Percentiles rank a stretch among this genome's conserved stretches.
phyloP scores from a whole-genome alignment of 371 early-diverging fungal genomes.

The Apophysomyces elegans region DNA sequence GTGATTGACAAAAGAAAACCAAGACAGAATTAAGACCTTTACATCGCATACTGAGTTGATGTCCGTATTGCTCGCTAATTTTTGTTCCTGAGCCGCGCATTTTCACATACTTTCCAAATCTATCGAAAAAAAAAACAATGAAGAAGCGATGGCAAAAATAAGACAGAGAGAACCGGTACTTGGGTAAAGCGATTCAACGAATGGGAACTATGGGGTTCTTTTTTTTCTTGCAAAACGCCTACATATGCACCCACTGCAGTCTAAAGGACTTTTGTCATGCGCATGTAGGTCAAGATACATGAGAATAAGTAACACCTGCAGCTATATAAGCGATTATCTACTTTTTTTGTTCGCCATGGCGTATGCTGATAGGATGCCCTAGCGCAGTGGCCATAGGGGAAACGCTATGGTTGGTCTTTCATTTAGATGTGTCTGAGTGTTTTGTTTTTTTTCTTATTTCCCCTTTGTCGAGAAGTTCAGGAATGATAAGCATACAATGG shows the following conservation, averaged over 20 bases:
- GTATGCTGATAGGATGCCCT: slow-evolving; percentile 1
- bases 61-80: no score
- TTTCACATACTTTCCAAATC: not conserved
- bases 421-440: not conserved
- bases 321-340: no score
- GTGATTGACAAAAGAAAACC: no score
- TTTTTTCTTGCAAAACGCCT: not conserved
- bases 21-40: no score
- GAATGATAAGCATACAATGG: not conserved
- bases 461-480: not conserved
- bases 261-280: not conserved
- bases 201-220: not conserved
- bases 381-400: slow-evolving; percentile 3
- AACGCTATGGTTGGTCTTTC: not conserved
- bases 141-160: not conserved
- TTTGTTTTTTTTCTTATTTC: not conserved
- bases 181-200: no score
- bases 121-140: not conserved
- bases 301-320: no score
- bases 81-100: no score
- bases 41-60: no score
- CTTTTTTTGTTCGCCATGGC: not conserved
- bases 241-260: not conserved
- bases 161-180: no score
- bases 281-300: slow-evolving; percentile 6